Conservation (phyloP, 2,329 filamentous ascomycete species). For the Coniochaeta prunicola region DNA sequence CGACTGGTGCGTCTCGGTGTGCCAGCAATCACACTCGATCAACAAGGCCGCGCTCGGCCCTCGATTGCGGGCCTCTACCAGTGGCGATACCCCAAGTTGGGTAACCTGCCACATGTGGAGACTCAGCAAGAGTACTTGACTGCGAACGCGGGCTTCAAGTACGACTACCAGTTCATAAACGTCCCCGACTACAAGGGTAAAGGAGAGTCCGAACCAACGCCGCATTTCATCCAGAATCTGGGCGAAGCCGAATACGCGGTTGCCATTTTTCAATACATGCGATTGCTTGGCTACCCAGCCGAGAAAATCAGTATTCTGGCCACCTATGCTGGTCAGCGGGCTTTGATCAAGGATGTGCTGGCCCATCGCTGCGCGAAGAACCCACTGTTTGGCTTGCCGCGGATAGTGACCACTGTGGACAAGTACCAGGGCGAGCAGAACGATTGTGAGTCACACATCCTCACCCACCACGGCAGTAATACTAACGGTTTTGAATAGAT, state of each 20-base stretch:
- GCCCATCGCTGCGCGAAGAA: slow-evolving; percentile 76
- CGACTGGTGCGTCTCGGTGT: slow-evolving; percentile 85
- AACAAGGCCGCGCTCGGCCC: slow-evolving; percentile 84
- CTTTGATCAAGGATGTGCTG: slow-evolving; percentile 82
- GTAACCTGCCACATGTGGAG: slow-evolving; percentile 70
- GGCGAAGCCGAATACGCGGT: slow-evolving; percentile 97
- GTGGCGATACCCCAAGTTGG: slow-evolving; percentile 82
- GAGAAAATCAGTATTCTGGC: slow-evolving; percentile 79
- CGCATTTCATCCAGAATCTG: slow-evolving; percentile 93
- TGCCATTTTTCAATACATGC: slow-evolving; percentile 95
- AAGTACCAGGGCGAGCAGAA: slow-evolving; percentile 99
- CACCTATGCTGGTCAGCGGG: slow-evolving; percentile 87
- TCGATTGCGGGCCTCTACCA: slow-evolving; percentile 84
- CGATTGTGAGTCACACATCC: slow-evolving; percentile 68
- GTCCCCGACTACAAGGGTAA: slow-evolving; percentile 87
- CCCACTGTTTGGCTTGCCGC: slow-evolving; percentile 79
- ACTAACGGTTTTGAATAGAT: slow-evolving; percentile 41
- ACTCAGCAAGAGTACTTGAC: slow-evolving; percentile 61
- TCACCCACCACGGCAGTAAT: neutral
- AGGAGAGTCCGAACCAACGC: slow-evolving; percentile 82
- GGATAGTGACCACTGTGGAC: slow-evolving; percentile 88
- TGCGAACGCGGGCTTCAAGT: slow-evolving; percentile 87
- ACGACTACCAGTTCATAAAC: slow-evolving; percentile 95
- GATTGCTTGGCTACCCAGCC: slow-evolving; percentile 84
- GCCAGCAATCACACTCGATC: slow-evolving; percentile 83